Conservation (phyloP, 345 rosid genomes). For the Hirschfeldia incana region DNA sequence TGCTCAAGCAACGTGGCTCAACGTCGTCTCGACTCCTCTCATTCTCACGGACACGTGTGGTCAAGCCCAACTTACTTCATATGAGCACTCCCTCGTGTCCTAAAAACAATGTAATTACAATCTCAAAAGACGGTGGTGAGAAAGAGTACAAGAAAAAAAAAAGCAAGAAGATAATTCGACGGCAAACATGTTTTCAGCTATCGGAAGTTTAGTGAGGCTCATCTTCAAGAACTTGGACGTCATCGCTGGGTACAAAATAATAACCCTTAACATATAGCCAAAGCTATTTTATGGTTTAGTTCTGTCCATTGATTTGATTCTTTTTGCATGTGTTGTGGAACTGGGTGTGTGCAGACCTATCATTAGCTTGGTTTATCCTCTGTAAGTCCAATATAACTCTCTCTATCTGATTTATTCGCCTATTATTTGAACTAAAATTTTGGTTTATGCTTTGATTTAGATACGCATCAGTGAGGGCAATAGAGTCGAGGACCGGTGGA, state of each 20-base stretch:
- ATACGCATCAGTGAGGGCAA: constrained; percentile 73
- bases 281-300: background rate
- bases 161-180: background rate
- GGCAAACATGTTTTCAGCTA: constrained; percentile 41
- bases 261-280: background rate
- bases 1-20: constrained; percentile 28
- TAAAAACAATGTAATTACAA: background rate
- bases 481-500: constrained; percentile 59
- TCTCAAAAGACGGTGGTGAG: constrained; percentile 27
- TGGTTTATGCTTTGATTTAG: constrained; percentile 34
- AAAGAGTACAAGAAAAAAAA: background rate
- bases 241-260: constrained; percentile 57
- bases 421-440: background rate
- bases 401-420: background rate
- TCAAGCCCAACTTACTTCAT: constrained; percentile 21
- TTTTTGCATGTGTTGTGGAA: background rate
- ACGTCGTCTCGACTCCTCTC: constrained; percentile 22
- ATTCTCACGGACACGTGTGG: constrained; percentile 34
- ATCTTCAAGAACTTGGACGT: constrained; percentile 75
- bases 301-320: background rate
- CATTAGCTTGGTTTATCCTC: constrained; percentile 73
- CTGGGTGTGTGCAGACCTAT: constrained; percentile 55
- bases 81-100: constrained; percentile 18
- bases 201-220: constrained; percentile 62
- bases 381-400: constrained; percentile 48